Evolutionary conservation across 2,329 filamentous ascomycete species (phyloP), one percentile per base, ranked within the genome.

Genomic region (Penicillium corylophilum): DNA sequence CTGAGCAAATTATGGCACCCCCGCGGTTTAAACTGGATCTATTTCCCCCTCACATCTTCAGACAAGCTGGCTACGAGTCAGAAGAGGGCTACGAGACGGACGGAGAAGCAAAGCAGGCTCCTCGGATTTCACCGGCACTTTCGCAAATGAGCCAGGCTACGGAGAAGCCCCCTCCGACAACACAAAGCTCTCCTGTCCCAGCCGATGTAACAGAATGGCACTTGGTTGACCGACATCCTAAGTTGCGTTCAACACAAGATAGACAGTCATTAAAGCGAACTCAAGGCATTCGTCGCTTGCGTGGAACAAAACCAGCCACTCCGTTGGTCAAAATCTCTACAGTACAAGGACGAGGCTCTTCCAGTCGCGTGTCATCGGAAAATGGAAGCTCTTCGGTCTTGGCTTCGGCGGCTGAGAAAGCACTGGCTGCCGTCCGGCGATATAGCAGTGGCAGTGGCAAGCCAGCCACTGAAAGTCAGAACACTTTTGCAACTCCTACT

Each of bases 401-500:
- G 4, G 50, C 57, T 50, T 75, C 74, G 3, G 67, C 69, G 24
- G 75, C 74, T 4, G 69, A 72, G 26, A 65, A 66, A 49, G 67
- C 70, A 13, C 59, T 77, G 5, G 62, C 69, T 5, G 66, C 72
- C 1, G 67, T 76, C 15, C 72, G 74, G 39, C 63, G 65, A 29
- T 62, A 62, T 5, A 75, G 68, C 46, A 66, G 68, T n/a, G 61
- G 68, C 46, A 66, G 69, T n/a, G 61, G 69, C 3, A 59, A 64
- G 28, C 51, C 62, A 18, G 60, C 57, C 40, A 50, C 54, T 53
- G 62, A 51, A 41, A 31, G 41, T 40, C 50, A 24, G 35, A 53
- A 51, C 12, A 45, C 26, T 39, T 43, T 24, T 20, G 20, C 39
- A 38, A 51, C 24, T 33, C 50, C 51, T 36, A 35, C 42, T 18